Evolutionary conservation across 139 green algal species (phyloP), one percentile per base, ranked within the genome.

Genomic region (Pleodorina starrii): DNA sequence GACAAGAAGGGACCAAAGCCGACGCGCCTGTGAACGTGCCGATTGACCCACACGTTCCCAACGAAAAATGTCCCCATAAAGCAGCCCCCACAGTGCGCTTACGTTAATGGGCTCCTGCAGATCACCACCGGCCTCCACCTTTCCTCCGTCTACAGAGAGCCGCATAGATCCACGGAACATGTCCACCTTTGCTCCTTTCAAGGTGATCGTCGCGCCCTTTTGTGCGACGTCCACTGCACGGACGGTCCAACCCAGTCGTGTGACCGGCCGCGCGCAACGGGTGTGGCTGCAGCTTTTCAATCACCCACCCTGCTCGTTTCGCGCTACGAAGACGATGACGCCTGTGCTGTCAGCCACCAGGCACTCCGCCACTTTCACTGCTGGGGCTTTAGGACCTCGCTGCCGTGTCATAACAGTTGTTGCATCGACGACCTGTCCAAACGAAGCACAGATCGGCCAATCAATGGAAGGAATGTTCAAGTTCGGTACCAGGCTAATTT

Each of bases 131-230:
- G 85, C 77, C 85, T 97, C 95, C 19, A 99, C 89, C 38, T 93
- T 93, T 32, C 97, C 96, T 69, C 83, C 90, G 80, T 98, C 93
- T 16, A 99, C 95, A 14, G 88, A 93, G 29, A 99, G 90, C 19
- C 97, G 93, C 97, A 99, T 98, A 27, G 94, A 97, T 11, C 96
- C 96, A 19, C 94, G 94, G 81, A 94, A 98, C 95, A 99, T 98
- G 76, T 99, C 97, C 16, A 99, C 93, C 87, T 98, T 98, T 19
- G 97, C 97, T 86, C 98, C 97, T 43, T 91, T 89, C 54, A 99
- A 90, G 0, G 86, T 94, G 5, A 99, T 35, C 59, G 93, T 97
- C 0, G 89, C 87, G 40, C 95, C 97, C 11, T 90, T 74, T 43
- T 93, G 80, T 4, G 94, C 87, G 21, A 97, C 57, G 29, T 99